Evolutionary conservation across 1,284 basidiomycete species (phyloP).

Genomic region (Trichosporon ovoides): DNA sequence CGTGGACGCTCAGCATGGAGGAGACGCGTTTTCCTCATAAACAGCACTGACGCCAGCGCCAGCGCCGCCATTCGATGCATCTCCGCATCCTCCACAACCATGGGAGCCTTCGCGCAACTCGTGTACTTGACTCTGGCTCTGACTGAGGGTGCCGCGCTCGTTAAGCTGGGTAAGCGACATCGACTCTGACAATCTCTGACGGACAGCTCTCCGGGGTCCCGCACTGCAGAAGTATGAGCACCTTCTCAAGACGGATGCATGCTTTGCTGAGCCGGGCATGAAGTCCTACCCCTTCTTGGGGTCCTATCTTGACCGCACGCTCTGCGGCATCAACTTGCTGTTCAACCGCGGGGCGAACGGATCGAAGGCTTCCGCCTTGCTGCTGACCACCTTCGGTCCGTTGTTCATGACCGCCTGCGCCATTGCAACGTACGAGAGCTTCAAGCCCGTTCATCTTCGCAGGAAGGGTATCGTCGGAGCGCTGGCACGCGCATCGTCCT

Average conservation of each 20-base stretch:
- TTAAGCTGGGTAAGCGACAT: not conserved
- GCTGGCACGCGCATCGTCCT: constrained; percentile 5
- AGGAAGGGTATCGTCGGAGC: not conserved
- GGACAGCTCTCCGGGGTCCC: not conserved
- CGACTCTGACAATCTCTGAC: not conserved
- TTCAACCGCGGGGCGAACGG: constrained; percentile 6
- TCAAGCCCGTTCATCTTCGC: constrained; percentile 7
- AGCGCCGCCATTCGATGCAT: not conserved
- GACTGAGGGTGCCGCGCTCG: not conserved
- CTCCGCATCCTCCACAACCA: not conserved
- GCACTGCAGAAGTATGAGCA: not conserved
- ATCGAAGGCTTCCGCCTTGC: not conserved
- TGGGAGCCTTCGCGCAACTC: not conserved
- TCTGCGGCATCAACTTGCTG: constrained; percentile 13
- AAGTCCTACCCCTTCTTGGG: constrained; percentile 6
- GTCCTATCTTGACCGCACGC: not conserved
- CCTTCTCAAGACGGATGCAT: not conserved
- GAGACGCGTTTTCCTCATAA: not conserved
- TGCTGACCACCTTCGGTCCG: constrained; percentile 9
- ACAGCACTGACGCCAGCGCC: not conserved
- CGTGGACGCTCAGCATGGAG: not conserved
- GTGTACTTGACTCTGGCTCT: not conserved
- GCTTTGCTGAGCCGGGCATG: constrained; percentile 7
- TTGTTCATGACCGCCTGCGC: constrained; percentile 4
- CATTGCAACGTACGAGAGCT: constrained; percentile 13